Evolutionary conservation across 2,329 filamentous ascomycete genomes (phyloP).

Genomic region (Penicillium sp.): DNA sequence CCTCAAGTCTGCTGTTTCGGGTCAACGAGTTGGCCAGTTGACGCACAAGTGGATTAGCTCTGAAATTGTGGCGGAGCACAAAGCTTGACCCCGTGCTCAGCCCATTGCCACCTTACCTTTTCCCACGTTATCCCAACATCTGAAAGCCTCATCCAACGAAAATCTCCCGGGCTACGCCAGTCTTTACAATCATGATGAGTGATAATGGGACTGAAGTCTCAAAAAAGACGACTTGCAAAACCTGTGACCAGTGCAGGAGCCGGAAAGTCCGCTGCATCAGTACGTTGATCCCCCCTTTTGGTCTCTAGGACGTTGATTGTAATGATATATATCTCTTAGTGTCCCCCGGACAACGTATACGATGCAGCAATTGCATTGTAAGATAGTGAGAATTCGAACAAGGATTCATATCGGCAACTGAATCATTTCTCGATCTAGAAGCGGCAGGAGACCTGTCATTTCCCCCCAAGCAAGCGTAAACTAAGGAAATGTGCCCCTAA

Average conservation of each 20-base stretch:
- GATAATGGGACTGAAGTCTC: too few relatives aligned
- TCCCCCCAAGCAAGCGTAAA: not conserved
- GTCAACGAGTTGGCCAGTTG: too few relatives aligned
- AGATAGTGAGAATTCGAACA: not conserved
- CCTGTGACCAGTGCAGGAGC: constrained; percentile 43
- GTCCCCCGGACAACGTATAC: not conserved
- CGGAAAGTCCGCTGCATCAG: constrained; percentile 44
- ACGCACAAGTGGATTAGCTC: too few relatives aligned
- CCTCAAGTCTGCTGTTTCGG: too few relatives aligned
- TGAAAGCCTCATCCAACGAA: too few relatives aligned
- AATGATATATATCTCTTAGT: not conserved
- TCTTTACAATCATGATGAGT: too few relatives aligned
- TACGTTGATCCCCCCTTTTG: constrained; percentile 17
- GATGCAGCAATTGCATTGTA: not conserved
- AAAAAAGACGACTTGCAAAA: constrained; percentile 14
- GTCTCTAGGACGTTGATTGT: not conserved
- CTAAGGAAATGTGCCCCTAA: not conserved
- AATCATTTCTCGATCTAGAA: not conserved
- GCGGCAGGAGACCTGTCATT: not conserved
- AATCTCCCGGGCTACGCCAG: too few relatives aligned
- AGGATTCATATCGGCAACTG: not conserved
- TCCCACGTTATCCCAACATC: too few relatives aligned
- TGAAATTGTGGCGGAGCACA: too few relatives aligned
- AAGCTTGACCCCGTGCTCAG: too few relatives aligned
- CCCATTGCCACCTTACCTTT: too few relatives aligned